Evolutionary conservation across 1,139 yeast genomes (phyloP), one percentile per base, ranked within the genome.

Genomic region (Protomyces arabidopsidicola): DNA sequence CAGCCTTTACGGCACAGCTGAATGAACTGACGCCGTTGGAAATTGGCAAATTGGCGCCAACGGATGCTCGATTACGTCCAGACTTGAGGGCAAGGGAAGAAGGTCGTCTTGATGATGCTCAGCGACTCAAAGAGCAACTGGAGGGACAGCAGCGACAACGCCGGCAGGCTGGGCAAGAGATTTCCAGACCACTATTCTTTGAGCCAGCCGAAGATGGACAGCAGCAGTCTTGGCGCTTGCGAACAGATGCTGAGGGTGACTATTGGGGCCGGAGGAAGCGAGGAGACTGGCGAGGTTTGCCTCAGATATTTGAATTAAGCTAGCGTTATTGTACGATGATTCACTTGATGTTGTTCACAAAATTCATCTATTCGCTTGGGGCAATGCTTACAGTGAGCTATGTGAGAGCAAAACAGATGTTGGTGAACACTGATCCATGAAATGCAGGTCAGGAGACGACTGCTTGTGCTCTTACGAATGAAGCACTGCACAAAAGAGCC

Each of bases 11-110:
- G 0, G 90, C 95, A 10, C 81, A 87, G 45, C 79, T 93, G 72
- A 90, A 90, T 72, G 88, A 89, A 67, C 82, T 90, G 51, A 88
- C 97, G 0, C 77, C 75, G 2, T 76, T 91, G 35, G 97, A 90
- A 72, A 73, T 81, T 42, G 86, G 79, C 12, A 67, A 74, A 1
- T 70, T 91, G 58, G 86, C 98, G 2, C 93, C 91, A 4, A 89
- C 95, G 0, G 98, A 93, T 73, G 88, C 97, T 2, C 82, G 98
- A 72, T 75, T 85, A 55, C 82, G 98, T 71, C 98, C 97, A 0
- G 98, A 93, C 74, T 83, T 90, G 71, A 77, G 82, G 54, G 76
- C 79, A 5, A 90, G 90, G 70, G 96, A 90, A 71, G 70, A 78
- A 22, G 95, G 95, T 2, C 76, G 84, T 22, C 76, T 86, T 8